Percentiles rank a stretch among this genome's conserved stretches.
phyloP scores from a whole-genome alignment of 2,329 filamentous ascomycete species.

The Tolypocladium pustulatum region DNA sequence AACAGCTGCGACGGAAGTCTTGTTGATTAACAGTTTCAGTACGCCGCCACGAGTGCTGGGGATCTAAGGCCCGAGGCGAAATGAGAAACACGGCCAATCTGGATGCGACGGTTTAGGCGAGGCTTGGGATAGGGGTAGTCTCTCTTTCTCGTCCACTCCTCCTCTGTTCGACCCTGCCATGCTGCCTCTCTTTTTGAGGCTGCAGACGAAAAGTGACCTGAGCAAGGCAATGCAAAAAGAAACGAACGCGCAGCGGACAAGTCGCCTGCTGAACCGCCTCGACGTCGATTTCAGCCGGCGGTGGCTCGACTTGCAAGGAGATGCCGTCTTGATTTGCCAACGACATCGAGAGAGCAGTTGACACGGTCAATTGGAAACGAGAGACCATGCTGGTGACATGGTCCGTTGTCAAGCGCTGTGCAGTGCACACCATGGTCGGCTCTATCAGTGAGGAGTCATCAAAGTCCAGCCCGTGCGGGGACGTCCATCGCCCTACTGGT shows the following conservation, averaged over 20 bases:
- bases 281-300: not conserved
- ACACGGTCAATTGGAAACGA: not conserved
- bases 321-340: not conserved
- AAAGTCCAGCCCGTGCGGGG: not conserved
- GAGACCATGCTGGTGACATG: not conserved
- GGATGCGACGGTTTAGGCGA: conserved; percentile 1
- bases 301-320: not conserved
- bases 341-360: not conserved
- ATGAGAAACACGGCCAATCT: conserved; percentile 9
- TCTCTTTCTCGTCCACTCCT: not conserved
- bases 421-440: not conserved
- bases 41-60: not conserved
- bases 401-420: not conserved
- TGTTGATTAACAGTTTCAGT: not conserved
- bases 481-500: not conserved
- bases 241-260: not conserved
- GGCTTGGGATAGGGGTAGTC: not conserved
- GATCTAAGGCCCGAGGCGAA: not conserved
- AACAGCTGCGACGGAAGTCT: not conserved
- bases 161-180: not conserved
- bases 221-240: not conserved
- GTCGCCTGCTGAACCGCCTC: not conserved
- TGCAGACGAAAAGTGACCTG: not conserved
- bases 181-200: not conserved
- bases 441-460: not conserved